phyloP scores from a whole-genome alignment of 1,284 basidiomycete genomes.

The Malassezia japonica region DNA sequence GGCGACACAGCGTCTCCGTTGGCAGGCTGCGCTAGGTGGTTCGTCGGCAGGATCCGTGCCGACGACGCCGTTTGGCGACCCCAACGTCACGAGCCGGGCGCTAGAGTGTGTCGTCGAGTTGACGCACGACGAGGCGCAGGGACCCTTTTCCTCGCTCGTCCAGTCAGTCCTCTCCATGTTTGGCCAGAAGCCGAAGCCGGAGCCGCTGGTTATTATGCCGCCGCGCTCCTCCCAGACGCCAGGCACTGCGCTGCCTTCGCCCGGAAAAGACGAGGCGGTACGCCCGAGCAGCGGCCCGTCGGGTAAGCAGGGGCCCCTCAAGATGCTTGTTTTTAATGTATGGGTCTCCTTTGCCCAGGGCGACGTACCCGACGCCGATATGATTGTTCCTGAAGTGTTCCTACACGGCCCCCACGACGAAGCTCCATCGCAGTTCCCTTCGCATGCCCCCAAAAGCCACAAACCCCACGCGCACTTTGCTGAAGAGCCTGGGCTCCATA shows the following conservation, averaged over 20 bases:
- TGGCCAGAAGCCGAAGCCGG: slow-evolving; percentile 1
- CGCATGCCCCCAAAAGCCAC: too few species aligned
- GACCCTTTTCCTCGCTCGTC: background rate
- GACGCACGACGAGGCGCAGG: slow-evolving; percentile 4
- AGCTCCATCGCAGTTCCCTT: too few species aligned
- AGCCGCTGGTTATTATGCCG: slow-evolving; percentile 8
- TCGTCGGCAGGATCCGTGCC: background rate
- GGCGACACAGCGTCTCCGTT: background rate
- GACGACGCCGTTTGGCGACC: background rate
- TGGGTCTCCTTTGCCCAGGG: slow-evolving; percentile 2
- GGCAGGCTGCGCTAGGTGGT: background rate
- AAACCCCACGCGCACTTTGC: too few species aligned
- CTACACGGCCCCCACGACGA: background rate
- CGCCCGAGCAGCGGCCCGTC: slow-evolving; percentile 16
- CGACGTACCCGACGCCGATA: too few species aligned
- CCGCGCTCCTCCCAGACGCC: background rate
- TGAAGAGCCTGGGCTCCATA: slow-evolving; percentile 7
- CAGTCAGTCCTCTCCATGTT: slow-evolving; percentile 9
- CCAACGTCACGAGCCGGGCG: background rate
- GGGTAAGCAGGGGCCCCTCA: slow-evolving; percentile 7
- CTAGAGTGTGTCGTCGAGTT: slow-evolving; percentile 17
- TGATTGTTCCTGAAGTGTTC: background rate
- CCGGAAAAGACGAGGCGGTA: slow-evolving; percentile 8
- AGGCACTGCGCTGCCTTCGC: background rate
- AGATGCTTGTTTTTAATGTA: slow-evolving; percentile 10